Conservation (phyloP, 2,329 filamentous ascomycete species). For the Scedosporium boydii region DNA sequence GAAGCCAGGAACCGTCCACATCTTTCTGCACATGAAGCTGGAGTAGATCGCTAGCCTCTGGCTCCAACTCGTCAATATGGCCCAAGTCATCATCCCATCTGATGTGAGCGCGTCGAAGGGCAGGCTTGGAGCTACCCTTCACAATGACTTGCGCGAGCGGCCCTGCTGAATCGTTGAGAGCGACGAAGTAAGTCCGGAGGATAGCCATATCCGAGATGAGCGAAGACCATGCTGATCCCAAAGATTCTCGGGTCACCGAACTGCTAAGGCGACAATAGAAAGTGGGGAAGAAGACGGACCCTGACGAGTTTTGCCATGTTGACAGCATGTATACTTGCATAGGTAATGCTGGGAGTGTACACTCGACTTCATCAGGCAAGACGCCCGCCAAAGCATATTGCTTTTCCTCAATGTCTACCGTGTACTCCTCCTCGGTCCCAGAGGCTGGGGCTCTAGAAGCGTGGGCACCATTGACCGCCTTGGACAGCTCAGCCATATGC, state of each 20-base stretch:
- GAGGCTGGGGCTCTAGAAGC: neutral
- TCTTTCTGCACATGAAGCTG: slow-evolving; percentile 7
- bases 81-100: neutral
- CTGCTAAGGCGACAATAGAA: slow-evolving; percentile 53
- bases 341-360: slow-evolving; percentile 58
- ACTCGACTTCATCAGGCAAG: slow-evolving; percentile 35
- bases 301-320: slow-evolving; percentile 60
- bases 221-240: slow-evolving; percentile 52
- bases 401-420: neutral
- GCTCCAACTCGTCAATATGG: neutral
- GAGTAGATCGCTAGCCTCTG: slow-evolving; percentile 1
- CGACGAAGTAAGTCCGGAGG: slow-evolving; percentile 58
- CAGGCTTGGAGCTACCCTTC: slow-evolving; percentile 13
- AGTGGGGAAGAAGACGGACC: slow-evolving; percentile 61
- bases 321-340: slow-evolving; percentile 77
- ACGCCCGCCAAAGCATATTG: neutral
- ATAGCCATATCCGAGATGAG: slow-evolving; percentile 50
- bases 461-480: neutral
- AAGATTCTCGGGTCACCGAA: slow-evolving; percentile 20
- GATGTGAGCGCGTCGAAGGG: slow-evolving; percentile 8
- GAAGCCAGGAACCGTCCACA: slow-evolving; percentile 13
- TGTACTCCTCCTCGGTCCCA: neutral
- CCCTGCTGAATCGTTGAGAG: slow-evolving; percentile 31
- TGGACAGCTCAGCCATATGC: slow-evolving; percentile 43
- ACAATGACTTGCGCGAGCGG: slow-evolving; percentile 58